Percentiles rank a stretch among this genome's conserved stretches.
Conservation (phyloP, 2,329 filamentous ascomycete genomes). For the Colletotrichum sojae region DNA sequence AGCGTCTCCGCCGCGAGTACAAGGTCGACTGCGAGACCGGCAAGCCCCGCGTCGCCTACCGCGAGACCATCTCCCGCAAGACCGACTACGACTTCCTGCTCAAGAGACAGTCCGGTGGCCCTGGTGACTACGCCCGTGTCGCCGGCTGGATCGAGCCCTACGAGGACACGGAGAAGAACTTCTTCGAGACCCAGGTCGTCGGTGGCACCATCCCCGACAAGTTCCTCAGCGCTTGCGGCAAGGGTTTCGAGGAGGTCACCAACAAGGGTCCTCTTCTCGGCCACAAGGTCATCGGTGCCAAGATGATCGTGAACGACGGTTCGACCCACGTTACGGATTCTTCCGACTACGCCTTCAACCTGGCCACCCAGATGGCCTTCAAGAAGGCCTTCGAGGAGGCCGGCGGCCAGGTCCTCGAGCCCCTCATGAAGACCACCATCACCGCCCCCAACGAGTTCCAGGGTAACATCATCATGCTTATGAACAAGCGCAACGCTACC, state of each 20-base stretch:
- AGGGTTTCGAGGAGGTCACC: constrained; percentile 89
- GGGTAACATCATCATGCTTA: constrained; percentile 91
- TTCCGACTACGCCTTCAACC: constrained; percentile 95
- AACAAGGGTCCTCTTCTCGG: constrained; percentile 91
- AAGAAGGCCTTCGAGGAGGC: constrained; percentile 89
- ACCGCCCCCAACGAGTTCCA: constrained; percentile 98
- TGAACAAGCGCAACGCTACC: constrained; percentile 97
- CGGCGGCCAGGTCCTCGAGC: constrained; percentile 89
- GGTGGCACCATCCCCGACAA: constrained; percentile 96
- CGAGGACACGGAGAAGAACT: constrained; percentile 78
- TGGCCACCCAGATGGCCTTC: constrained; percentile 96
- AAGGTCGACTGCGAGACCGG: constrained; percentile 96
- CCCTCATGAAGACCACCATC: constrained; percentile 98
- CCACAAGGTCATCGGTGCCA: constrained; percentile 90
- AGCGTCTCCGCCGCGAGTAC: constrained; percentile 97
- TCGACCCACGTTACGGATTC: constrained; percentile 98
- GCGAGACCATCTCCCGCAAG: constrained; percentile 87
- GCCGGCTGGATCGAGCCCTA: constrained; percentile 93
- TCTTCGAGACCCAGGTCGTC: constrained; percentile 88
- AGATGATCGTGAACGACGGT: constrained; percentile 95
- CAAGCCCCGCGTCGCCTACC: constrained; percentile 95
- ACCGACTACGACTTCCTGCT: constrained; percentile 93
- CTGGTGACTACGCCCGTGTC: constrained; percentile 95
- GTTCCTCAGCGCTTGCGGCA: constrained; percentile 93
- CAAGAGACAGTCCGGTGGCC: constrained; percentile 95